A percentile compares a stretch with the other conserved stretches of the same genome.
Conservation (phyloP, 257 asterid genomes). For the Fraxinus excelsior region DNA sequence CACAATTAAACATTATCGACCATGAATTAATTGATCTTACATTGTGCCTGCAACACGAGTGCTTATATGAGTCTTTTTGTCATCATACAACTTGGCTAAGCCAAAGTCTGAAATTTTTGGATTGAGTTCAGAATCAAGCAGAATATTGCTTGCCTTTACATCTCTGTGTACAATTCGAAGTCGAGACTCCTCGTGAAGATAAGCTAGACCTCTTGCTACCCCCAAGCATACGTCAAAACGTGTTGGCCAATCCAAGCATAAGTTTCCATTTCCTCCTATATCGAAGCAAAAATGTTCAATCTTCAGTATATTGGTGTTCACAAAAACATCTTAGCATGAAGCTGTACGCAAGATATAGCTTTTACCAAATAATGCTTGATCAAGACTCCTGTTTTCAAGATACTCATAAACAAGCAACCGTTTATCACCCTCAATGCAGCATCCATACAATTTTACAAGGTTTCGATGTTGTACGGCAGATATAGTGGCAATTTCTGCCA, state of each 20-base stretch:
- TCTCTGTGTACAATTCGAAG: conserved; percentile 68
- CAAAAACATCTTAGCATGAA: neutral
- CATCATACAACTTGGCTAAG: conserved; percentile 70
- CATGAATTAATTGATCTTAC: conserved; percentile 40
- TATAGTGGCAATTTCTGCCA: conserved; percentile 86
- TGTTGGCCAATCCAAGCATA: conserved; percentile 67
- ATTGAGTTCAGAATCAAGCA: conserved; percentile 57
- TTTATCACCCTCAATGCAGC: conserved; percentile 75
- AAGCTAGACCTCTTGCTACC: conserved; percentile 73
- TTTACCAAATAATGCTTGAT: conserved; percentile 62
- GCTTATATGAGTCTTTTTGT: conserved; percentile 75
- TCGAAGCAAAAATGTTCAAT: neutral
- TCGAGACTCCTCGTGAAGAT: conserved; percentile 76
- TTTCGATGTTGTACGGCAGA: conserved; percentile 94
- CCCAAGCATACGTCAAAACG: conserved; percentile 72
- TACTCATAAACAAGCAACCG: conserved; percentile 83
- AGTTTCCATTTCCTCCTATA: conserved; percentile 39
- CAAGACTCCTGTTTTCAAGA: conserved; percentile 77
- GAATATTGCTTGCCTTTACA: conserved; percentile 75
- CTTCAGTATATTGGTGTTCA: neutral
- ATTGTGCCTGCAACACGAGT: conserved; percentile 86
- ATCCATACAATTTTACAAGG: conserved; percentile 74
- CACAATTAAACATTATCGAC: neutral
- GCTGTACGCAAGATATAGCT: neutral
- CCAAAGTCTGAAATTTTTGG: conserved; percentile 79